A percentile compares a stretch with the other conserved stretches of the same genome.
These are phyloP conservation scores for Trametes punicea DNA, from an alignment of 768 basidiomycete genomes.

Conservation along the genomic window DNA sequence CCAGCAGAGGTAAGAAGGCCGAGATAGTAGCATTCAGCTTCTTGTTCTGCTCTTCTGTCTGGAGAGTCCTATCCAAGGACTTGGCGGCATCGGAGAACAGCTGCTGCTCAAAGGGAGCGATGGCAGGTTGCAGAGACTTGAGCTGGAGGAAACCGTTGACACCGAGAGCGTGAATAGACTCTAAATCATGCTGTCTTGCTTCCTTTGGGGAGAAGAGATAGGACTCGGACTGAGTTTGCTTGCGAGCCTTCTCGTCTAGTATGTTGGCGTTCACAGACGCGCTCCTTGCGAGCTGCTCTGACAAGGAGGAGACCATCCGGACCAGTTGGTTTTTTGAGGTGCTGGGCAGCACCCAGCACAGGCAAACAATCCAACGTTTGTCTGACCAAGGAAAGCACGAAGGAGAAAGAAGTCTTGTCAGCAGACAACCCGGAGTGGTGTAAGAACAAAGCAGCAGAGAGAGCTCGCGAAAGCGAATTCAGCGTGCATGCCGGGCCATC, in stretches of 20 bases:
- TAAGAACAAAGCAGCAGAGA: too few relatives aligned
- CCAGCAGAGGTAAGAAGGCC: conserved; percentile 65
- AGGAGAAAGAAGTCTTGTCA: background rate
- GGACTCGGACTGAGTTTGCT: conserved; percentile 60
- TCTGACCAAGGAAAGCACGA: too few relatives aligned
- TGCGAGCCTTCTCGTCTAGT: conserved; percentile 60
- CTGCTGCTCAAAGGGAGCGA: conserved; percentile 60
- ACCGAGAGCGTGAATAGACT: conserved; percentile 79
- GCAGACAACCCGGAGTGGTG: too few relatives aligned
- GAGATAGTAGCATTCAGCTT: conserved; percentile 61
- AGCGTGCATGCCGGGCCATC: too few relatives aligned
- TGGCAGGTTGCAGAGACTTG: conserved; percentile 51
- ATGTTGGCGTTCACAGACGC: conserved; percentile 77
- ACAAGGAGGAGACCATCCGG: conserved; percentile 67
- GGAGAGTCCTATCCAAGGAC: conserved; percentile 72
- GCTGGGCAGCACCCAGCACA: too few relatives aligned
- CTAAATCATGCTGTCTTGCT: conserved; percentile 83
- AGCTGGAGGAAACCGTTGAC: conserved; percentile 77
- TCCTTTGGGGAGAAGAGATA: conserved; percentile 86
- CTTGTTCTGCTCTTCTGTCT: conserved; percentile 56
- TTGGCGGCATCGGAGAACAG: conserved; percentile 83
- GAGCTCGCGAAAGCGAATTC: too few relatives aligned
- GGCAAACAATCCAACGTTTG: too few relatives aligned
- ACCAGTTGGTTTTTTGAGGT: background rate
- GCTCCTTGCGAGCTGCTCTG: conserved; percentile 73